Evolutionary conservation across 305 asterid species (phyloP), one percentile per base, ranked within the genome.

Genomic region (Solanum hybrid): DNA sequence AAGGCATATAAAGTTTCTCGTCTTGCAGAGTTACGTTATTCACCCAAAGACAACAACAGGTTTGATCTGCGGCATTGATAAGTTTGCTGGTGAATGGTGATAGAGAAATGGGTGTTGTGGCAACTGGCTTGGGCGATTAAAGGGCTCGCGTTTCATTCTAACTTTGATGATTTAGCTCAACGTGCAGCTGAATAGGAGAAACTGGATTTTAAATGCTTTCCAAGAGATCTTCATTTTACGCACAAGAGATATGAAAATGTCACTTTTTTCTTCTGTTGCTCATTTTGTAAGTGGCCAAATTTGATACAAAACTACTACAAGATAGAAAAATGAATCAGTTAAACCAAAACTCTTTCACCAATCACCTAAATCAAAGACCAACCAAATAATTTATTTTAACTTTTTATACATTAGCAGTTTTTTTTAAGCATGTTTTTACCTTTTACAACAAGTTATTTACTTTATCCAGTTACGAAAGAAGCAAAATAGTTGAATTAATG

Each of bases 61-160:
- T 27, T 93, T 85, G 98, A 96, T 92, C 96, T 95, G 78, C 97
- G 97, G 77, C 98, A 96, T 94, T 69, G 90, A 91, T 80, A 91
- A 94, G 89, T 87, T 94, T 71, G 90, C 93, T 82, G 97, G 69
- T 56, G 24, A 56, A 56, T 19, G 69, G 95, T 11, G 95, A 93
- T 90, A 93, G 71, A 78, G 92, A 98, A 40, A 94, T 94, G 96
- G 97, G 98, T 27, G 96, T 95, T 38, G 93, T 96, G 42, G 98
- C 97, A 37, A 97, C 95, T 0, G 97, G 96, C 88, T 93, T 96
- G 7, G 96, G 93, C 60, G 94, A 95, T 91, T 98, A 95, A 8
- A 92, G 92, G 76, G 99, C 96, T 75, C 98, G 99, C 29, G 45
- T 95, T 84, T 94, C 92, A 92, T 13, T 51, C 86, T 15, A 31